A percentile compares a stretch with the other conserved stretches of the same genome.
Conservation (phyloP, 208 protist species). For the Crithidia bombi region DNA sequence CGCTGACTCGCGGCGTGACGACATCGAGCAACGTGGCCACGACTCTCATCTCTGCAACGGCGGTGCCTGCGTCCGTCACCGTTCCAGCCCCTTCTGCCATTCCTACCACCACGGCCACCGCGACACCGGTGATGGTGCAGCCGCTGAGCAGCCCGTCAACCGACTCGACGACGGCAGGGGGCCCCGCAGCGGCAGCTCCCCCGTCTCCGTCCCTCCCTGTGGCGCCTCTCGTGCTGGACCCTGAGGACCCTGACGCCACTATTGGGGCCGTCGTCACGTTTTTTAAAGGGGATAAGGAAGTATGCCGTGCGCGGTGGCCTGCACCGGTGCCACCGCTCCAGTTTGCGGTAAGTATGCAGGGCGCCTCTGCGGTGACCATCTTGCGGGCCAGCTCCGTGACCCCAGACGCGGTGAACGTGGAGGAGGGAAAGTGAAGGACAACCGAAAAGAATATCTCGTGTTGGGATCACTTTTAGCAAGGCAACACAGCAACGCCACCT, state of each 20-base stretch:
- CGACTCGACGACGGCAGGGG: constrained; percentile 5
- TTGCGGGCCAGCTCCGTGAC: constrained; percentile 33
- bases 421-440: constrained; percentile 8
- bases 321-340: constrained; percentile 73
- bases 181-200: not conserved
- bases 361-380: constrained; percentile 69
- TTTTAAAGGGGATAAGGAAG: constrained; percentile 37
- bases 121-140: not conserved
- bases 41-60: constrained; percentile 1
- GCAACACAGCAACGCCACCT: too few species aligned
- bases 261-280: constrained; percentile 60
- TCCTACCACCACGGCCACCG: not conserved
- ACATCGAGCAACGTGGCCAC: not conserved
- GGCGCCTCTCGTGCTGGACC: constrained; percentile 25
- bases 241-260: constrained; percentile 31
- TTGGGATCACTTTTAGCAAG: not conserved
- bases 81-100: not conserved
- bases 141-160: constrained; percentile 13
- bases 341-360: constrained; percentile 85
- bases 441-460: not conserved
- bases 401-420: constrained; percentile 20
- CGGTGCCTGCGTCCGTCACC: not conserved
- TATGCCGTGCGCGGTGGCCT: constrained; percentile 67
- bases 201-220: constrained; percentile 27
- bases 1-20: not conserved